phyloP scores from a whole-genome alignment of 768 basidiomycete species.

The Leccinum boreale region DNA sequence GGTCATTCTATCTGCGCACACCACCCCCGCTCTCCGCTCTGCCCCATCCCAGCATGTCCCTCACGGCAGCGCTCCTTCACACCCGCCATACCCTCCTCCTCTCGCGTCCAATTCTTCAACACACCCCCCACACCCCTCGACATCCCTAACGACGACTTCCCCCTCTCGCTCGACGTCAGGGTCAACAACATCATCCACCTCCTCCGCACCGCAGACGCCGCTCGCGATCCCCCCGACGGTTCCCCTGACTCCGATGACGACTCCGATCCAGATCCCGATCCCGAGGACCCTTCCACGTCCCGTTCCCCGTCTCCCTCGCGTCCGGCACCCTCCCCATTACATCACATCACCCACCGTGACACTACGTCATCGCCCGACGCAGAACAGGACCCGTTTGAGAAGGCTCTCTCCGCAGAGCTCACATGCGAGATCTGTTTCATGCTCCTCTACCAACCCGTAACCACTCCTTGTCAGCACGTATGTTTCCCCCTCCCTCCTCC shows the following conservation, averaged over 20 bases:
- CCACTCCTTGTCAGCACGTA: constrained; percentile 94
- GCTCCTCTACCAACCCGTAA: constrained; percentile 81
- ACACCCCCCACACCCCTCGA: constrained; percentile 29
- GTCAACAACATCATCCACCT: constrained; percentile 54
- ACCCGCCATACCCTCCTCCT: constrained; percentile 42
- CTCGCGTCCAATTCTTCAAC: constrained; percentile 33
- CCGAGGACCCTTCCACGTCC: constrained; percentile 23
- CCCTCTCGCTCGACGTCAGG: constrained; percentile 47
- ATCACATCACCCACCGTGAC: constrained; percentile 25
- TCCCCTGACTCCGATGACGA: constrained; percentile 31
- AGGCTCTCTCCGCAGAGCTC: constrained; percentile 63
- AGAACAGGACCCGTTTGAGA: constrained; percentile 44
- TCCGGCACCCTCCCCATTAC: constrained; percentile 18
- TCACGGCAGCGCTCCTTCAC: constrained; percentile 11
- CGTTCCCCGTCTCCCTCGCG: neutral
- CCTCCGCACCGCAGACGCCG: constrained; percentile 24
- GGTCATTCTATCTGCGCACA: constrained; percentile 76
- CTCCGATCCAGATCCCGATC: constrained; percentile 23
- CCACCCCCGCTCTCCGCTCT: constrained; percentile 40
- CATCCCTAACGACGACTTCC: neutral
- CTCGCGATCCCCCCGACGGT: constrained; percentile 8
- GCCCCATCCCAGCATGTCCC: constrained; percentile 38
- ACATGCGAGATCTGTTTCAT: constrained; percentile 91
- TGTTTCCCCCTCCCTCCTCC: constrained; percentile 28
- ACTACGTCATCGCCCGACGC: constrained; percentile 27